Evolutionary conservation across 2,329 filamentous ascomycete genomes (phyloP).

Genomic region (Sphaerostilbella broomeana): DNA sequence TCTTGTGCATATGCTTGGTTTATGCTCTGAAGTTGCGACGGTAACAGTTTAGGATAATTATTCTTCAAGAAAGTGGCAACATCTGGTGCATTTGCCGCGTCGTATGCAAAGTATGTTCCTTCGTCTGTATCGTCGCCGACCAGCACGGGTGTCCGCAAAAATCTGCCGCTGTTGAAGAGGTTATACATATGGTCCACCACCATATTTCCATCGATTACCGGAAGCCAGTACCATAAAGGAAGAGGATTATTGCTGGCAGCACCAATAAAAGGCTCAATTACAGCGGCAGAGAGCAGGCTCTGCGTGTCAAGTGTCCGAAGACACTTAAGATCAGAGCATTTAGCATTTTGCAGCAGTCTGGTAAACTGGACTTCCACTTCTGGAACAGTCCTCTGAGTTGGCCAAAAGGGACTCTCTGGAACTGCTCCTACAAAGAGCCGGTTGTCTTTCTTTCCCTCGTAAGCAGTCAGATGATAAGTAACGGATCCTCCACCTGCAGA

Average conservation of each 20-base stretch:
- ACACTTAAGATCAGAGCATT: conserved; percentile 26
- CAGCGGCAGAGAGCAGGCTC: conserved; percentile 35
- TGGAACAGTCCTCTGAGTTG: conserved; percentile 36
- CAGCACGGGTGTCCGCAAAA: conserved; percentile 39
- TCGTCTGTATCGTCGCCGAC: conserved; percentile 41
- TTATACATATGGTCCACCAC: conserved; percentile 36
- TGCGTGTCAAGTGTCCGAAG: conserved; percentile 24
- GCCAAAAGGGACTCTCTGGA: conserved; percentile 44
- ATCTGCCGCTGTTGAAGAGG: conserved; percentile 34
- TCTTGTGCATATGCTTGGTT: conserved; percentile 33
- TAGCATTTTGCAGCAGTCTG: conserved; percentile 27
- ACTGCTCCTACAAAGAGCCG: conserved; percentile 41
- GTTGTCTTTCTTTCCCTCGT: conserved; percentile 36
- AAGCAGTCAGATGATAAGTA: conserved; percentile 44
- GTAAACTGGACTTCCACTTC: conserved; percentile 45
- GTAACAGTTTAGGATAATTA: conserved; percentile 41
- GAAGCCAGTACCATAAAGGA: conserved; percentile 43
- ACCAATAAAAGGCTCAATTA: conserved; percentile 34
- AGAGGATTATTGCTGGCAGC: conserved; percentile 23
- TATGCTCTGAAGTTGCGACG: conserved; percentile 30
- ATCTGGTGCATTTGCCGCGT: conserved; percentile 29
- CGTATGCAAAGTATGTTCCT: conserved; percentile 38
- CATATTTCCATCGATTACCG: conserved; percentile 42
- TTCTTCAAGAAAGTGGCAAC: conserved; percentile 36
- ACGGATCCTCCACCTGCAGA: conserved; percentile 56